phyloP scores from a whole-genome alignment of 164 flowering plant species.

The Taxillus chinensis region DNA sequence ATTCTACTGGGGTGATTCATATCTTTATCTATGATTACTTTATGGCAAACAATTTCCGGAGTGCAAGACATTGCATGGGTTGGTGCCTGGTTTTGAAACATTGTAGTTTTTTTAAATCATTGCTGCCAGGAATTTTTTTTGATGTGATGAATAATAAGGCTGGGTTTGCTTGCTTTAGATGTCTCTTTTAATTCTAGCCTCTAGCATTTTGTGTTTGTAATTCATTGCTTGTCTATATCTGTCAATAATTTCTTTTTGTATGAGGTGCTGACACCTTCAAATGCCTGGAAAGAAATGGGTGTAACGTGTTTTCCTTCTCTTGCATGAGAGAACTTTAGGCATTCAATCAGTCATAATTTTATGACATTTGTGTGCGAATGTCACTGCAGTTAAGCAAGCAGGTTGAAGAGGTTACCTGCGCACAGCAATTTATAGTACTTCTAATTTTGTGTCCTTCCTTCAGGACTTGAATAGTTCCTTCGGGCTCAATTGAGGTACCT shows the following conservation, averaged over 20 bases:
- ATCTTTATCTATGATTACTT: no score
- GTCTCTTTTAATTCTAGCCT: no score
- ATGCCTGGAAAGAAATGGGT: background rate
- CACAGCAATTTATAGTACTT: constrained; percentile 23
- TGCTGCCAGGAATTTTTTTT: no score
- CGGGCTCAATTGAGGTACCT: constrained; percentile 38
- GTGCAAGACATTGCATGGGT: no score
- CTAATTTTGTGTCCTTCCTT: constrained; percentile 18
- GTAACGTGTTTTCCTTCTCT: constrained; percentile 5
- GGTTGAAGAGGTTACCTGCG: constrained; percentile 44
- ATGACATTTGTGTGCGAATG: constrained; percentile 42
- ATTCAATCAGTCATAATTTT: constrained; percentile 16
- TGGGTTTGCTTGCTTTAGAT: no score
- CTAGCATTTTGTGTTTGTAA: background rate
- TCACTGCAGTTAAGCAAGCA: constrained; percentile 66
- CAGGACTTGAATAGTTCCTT: constrained; percentile 23
- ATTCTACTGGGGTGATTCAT: no score
- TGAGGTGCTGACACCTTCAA: background rate
- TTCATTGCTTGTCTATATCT: background rate
- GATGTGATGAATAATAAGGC: no score
- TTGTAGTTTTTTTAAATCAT: no score
- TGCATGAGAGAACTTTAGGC: constrained; percentile 13
- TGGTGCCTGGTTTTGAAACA: no score
- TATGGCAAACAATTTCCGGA: no score
- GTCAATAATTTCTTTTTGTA: background rate